A percentile compares a stretch with the other conserved stretches of the same genome.
Evolutionary conservation across 1,139 yeast species (phyloP).

Genomic region (Hyphopichia fennica): DNA sequence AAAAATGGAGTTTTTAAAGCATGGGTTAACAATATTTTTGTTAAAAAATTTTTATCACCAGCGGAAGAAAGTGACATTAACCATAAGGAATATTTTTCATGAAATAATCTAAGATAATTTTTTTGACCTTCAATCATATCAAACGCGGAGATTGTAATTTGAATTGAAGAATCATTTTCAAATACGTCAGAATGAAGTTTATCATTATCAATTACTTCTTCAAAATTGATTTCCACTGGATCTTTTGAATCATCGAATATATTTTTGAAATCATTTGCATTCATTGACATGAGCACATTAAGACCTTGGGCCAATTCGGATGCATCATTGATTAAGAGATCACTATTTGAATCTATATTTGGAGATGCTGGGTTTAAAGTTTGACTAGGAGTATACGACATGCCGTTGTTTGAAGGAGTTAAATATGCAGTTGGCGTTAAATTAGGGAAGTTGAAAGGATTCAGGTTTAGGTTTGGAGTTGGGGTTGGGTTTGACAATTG

Average conservation of each 20-base stretch:
- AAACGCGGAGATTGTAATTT: slow-evolving; percentile 9
- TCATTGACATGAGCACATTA: background rate
- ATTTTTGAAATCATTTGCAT: background rate
- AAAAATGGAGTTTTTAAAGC: slow-evolving; percentile 14
- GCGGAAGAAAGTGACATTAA: slow-evolving; percentile 15
- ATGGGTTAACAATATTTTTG: slow-evolving; percentile 12
- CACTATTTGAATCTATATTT: background rate
- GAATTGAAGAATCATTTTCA: background rate
- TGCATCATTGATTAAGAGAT: background rate
- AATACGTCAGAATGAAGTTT: background rate
- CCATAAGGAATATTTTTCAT: slow-evolving; percentile 17
- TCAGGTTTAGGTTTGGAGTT: no score
- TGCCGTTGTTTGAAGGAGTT: background rate
- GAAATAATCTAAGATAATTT: slow-evolving; percentile 14
- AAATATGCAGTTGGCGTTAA: background rate
- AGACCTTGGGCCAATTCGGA: slow-evolving; percentile 1
- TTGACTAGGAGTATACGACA: background rate
- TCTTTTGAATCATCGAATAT: background rate
- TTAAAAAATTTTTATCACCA: slow-evolving; percentile 15
- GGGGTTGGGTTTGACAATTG: background rate
- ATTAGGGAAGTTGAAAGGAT: background rate
- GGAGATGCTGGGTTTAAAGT: background rate
- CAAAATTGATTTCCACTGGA: background rate
- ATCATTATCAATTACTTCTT: background rate
- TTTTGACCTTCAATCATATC: slow-evolving; percentile 13